Evolutionary conservation across 2,329 filamentous ascomycete species (phyloP).

Genomic region (Orbilia javanica): DNA sequence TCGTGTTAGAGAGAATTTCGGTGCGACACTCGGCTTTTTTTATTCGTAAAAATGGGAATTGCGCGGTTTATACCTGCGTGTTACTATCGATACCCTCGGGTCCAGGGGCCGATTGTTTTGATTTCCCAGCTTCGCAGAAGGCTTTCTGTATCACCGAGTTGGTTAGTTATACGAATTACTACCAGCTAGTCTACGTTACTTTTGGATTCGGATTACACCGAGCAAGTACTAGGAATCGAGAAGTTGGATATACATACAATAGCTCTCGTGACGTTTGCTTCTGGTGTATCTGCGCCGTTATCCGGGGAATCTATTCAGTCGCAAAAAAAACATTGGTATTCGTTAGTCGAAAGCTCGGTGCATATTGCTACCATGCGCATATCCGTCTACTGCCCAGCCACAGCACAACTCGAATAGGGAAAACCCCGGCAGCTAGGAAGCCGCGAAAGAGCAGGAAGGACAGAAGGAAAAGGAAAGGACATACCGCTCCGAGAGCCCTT

Average conservation of each 20-base stretch:
- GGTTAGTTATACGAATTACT: not conserved
- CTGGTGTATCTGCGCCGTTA: conserved; percentile 71
- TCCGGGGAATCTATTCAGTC: conserved; percentile 39
- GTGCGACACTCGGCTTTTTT: too few relatives aligned
- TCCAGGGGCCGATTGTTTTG: conserved; percentile 68
- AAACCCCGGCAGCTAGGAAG: not conserved
- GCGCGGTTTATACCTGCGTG: conserved; percentile 63
- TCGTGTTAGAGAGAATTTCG: not conserved
- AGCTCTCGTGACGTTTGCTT: conserved; percentile 74
- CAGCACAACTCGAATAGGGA: not conserved
- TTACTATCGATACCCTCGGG: conserved; percentile 53
- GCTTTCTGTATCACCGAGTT: conserved; percentile 71
- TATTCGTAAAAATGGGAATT: conserved; percentile 64
- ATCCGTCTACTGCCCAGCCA: not conserved
- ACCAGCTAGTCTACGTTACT: not conserved
- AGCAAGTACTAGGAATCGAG: not conserved
- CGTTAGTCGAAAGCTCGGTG: not conserved
- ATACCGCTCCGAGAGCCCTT: conserved; percentile 46
- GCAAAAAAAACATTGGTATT: not conserved
- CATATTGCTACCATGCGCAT: not conserved
- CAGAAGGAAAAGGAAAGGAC: not conserved
- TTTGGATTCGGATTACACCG: not conserved
- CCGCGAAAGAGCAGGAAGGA: not conserved
- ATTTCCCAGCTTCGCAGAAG: conserved; percentile 78
- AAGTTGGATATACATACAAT: conserved; percentile 71